phyloP scores from a whole-genome alignment of 108 stramenopile genomes.

The Pseudonitzschia multiseries region DNA sequence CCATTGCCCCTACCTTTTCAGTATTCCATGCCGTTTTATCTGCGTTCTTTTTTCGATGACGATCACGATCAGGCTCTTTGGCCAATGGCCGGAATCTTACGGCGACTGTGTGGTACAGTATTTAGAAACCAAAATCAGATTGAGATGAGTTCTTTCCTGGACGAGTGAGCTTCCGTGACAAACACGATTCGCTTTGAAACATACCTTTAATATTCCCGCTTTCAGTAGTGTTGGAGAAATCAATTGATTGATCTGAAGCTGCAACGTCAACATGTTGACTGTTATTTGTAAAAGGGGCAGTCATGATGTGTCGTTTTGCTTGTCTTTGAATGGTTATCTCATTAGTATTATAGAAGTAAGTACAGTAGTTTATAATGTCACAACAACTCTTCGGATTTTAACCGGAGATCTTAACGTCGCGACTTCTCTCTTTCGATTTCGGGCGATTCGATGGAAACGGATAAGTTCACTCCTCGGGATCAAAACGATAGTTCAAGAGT shows the following conservation, averaged over 20 bases:
- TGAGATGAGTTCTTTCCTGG: neutral
- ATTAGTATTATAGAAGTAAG: neutral
- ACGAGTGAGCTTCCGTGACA: neutral
- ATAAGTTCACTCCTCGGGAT: too few species aligned
- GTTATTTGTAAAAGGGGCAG: neutral
- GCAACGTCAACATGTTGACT: neutral
- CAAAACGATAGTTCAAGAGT: too few species aligned
- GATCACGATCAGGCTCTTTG: neutral
- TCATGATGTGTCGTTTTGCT: neutral
- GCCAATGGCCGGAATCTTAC: conserved; percentile 24
- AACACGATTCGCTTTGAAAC: neutral
- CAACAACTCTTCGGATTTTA: too few species aligned
- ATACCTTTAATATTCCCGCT: conserved; percentile 11
- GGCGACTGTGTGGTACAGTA: conserved; percentile 16
- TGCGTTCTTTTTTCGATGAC: conserved; percentile 13
- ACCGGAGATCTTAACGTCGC: too few species aligned
- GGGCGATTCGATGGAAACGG: too few species aligned
- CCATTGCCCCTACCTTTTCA: conserved; percentile 26
- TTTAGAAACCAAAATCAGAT: neutral
- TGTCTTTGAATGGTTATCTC: neutral
- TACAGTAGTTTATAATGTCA: too few species aligned
- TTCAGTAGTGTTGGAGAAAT: neutral
- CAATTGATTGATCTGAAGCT: neutral
- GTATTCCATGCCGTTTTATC: conserved; percentile 30
- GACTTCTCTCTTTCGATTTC: too few species aligned